Conservation (phyloP, 2,329 filamentous ascomycete species). For the Rhynchosporium agropyri region DNA sequence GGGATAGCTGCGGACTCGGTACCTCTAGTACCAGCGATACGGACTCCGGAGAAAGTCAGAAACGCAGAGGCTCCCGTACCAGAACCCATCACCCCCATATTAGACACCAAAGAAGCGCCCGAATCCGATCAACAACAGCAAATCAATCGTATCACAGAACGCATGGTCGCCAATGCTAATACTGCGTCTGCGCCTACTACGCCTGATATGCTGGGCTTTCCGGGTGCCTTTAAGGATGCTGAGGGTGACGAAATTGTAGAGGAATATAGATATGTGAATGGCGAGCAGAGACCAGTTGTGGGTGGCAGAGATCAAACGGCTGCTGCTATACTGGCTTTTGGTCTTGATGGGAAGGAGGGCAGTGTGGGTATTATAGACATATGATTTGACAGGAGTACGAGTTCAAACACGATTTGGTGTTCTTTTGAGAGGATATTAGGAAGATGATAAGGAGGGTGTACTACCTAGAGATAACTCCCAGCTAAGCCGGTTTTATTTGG, state of each 20-base stretch:
- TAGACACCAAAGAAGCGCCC: background rate
- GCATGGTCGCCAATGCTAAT: slow-evolving; percentile 32
- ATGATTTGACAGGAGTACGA: background rate
- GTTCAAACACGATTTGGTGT: too few species aligned
- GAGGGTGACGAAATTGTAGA: background rate
- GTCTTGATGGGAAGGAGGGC: slow-evolving; percentile 16
- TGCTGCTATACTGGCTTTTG: slow-evolving; percentile 14
- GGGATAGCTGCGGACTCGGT: too few species aligned
- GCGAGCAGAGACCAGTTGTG: background rate
- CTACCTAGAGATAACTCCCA: too few species aligned
- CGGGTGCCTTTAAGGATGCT: background rate
- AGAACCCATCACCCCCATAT: too few species aligned
- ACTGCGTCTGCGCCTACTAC: slow-evolving; percentile 7
- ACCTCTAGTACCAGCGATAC: too few species aligned
- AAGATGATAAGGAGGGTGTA: too few species aligned
- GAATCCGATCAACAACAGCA: slow-evolving; percentile 9
- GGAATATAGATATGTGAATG: background rate
- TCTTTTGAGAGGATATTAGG: too few species aligned
- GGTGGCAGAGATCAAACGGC: slow-evolving; percentile 2
- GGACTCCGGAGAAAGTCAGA: background rate
- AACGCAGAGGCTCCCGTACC: too few species aligned
- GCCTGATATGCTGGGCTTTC: background rate
- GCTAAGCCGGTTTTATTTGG: too few species aligned
- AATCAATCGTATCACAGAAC: slow-evolving; percentile 29
- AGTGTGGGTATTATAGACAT: slow-evolving; percentile 9